Evolutionary conservation across 1,139 yeast genomes (phyloP).

Genomic region (Yarrowia galli): DNA sequence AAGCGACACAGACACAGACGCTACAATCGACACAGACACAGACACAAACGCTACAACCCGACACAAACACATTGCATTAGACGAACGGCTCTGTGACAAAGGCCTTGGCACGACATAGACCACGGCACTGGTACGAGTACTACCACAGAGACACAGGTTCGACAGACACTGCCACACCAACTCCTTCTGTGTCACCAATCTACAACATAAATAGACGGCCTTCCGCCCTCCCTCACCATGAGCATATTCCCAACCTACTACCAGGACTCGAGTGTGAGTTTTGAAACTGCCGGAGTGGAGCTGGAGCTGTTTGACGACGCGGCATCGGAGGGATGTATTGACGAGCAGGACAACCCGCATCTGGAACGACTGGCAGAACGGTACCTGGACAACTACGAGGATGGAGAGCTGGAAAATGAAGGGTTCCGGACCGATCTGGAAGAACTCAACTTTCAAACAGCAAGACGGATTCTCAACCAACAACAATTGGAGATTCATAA

Average conservation of each 20-base stretch:
- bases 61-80: no score
- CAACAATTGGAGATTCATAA: slow-evolving; percentile 16
- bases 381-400: slow-evolving; percentile 20
- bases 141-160: no score
- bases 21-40: no score
- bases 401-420: slow-evolving; percentile 22
- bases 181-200: no score
- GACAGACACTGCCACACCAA: no score
- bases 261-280: not conserved
- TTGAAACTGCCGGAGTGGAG: not conserved
- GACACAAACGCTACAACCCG: no score
- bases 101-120: no score
- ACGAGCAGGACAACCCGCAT: slow-evolving; percentile 36
- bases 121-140: no score
- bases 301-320: slow-evolving; percentile 37
- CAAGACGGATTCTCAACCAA: slow-evolving; percentile 14
- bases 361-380: slow-evolving; percentile 17
- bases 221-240: no score
- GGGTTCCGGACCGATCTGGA: slow-evolving; percentile 31
- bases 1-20: no score
- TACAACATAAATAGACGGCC: no score
- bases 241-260: slow-evolving; percentile 5
- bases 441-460: slow-evolving; percentile 26
- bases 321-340: slow-evolving; percentile 21
- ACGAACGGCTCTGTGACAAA: no score